Percentiles rank a stretch among this genome's conserved stretches.
These are phyloP conservation scores for Quercus bicolor DNA, from an alignment of 306 rosid genomes.

Conservation along the genomic window DNA sequence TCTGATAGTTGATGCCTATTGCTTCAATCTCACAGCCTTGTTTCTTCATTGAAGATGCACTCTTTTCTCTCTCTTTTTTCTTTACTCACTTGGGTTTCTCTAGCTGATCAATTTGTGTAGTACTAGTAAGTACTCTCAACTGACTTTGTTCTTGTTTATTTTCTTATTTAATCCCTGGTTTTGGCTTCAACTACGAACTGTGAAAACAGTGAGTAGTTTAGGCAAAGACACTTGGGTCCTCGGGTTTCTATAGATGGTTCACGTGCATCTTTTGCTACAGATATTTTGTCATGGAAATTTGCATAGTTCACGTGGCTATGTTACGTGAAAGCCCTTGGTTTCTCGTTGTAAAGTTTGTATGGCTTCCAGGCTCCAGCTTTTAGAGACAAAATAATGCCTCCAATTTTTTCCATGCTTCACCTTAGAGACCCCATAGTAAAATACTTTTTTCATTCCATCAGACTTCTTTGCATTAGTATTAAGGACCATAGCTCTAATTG, in stretches of 20 bases:
- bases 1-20: constrained; percentile 61
- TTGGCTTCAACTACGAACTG: constrained; percentile 31
- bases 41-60: constrained; percentile 50
- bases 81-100: constrained; percentile 25
- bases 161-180: constrained; percentile 17
- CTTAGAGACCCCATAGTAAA: too few species aligned
- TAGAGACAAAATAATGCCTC: constrained; percentile 3
- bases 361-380: constrained; percentile 5
- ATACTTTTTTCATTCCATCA: too few species aligned
- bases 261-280: constrained; percentile 36
- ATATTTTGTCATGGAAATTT: constrained; percentile 16
- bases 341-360: constrained; percentile 20
- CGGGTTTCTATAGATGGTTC: constrained; percentile 39
- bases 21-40: constrained; percentile 87
- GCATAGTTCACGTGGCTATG: constrained; percentile 27
- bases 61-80: constrained; percentile 6
- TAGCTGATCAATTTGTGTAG: not conserved
- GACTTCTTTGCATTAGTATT: too few species aligned
- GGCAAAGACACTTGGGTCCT: constrained; percentile 39
- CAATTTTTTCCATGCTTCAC: too few species aligned
- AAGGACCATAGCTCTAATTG: too few species aligned
- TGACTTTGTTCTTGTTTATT: constrained; percentile 17
- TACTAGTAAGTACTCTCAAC: constrained; percentile 8
- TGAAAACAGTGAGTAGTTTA: constrained; percentile 32
- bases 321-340: not conserved